Evolutionary conservation across 2,329 filamentous ascomycete genomes (phyloP).

Genomic region (Exserohilum turcica): DNA sequence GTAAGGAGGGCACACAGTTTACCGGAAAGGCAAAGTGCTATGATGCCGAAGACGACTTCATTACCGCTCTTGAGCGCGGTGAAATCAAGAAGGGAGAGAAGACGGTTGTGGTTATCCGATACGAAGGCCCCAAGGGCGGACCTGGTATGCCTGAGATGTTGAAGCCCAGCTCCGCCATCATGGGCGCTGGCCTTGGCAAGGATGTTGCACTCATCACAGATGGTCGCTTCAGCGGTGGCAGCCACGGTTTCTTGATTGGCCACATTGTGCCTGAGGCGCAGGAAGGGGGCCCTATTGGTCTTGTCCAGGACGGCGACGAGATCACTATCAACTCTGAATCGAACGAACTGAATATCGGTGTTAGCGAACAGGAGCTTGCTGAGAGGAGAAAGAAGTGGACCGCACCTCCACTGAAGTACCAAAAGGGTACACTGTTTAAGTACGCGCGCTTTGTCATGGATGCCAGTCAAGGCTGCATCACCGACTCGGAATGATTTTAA

Average conservation of each 20-base stretch:
- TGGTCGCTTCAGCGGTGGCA: conserved; percentile 78
- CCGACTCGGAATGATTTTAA: conserved; percentile 50
- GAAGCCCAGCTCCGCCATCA: conserved; percentile 73
- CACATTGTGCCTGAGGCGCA: conserved; percentile 88
- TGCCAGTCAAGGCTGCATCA: conserved; percentile 64
- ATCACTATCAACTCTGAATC: conserved; percentile 83
- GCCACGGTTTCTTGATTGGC: conserved; percentile 84
- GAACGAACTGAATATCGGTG: conserved; percentile 67
- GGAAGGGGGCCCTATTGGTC: conserved; percentile 81
- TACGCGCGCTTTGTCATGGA: conserved; percentile 62
- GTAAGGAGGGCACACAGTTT: conserved; percentile 72
- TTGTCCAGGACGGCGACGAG: conserved; percentile 79
- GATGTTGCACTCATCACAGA: conserved; percentile 77
- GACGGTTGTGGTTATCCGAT: conserved; percentile 76
- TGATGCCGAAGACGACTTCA: conserved; percentile 72
- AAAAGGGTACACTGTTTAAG: conserved; percentile 64
- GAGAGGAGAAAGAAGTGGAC: conserved; percentile 58
- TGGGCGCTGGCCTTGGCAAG: conserved; percentile 73
- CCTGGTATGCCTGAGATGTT: conserved; percentile 79
- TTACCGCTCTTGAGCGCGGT: conserved; percentile 67
- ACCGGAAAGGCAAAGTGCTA: conserved; percentile 72
- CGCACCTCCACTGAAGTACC: conserved; percentile 62
- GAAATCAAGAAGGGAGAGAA: conserved; percentile 77
- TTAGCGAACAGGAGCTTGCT: conserved; percentile 67
- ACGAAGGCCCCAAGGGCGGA: conserved; percentile 74